phyloP scores from a whole-genome alignment of 352 stramenopile species.

The Phytophthora lateralis region DNA sequence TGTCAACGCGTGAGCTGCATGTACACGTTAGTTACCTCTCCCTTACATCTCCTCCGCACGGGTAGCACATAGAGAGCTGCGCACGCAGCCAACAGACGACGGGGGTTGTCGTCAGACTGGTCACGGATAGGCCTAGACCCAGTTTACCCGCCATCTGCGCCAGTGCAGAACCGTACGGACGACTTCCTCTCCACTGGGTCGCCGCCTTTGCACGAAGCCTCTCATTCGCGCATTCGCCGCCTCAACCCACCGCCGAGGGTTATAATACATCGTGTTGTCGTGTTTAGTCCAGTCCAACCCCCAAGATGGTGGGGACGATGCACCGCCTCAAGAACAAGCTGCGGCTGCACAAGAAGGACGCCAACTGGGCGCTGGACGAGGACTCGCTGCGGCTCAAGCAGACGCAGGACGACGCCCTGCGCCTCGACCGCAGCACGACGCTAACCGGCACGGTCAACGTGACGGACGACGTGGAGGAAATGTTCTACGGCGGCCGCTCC shows the following conservation, averaged over 20 bases:
- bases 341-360: slow-evolving; percentile 49
- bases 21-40: no score
- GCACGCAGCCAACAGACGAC: not conserved
- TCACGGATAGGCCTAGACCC: not conserved
- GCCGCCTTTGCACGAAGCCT: not conserved
- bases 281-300: no score
- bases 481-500: slow-evolving; percentile 54
- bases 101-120: not conserved
- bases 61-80: not conserved
- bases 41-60: not conserved
- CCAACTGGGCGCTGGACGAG: slow-evolving; percentile 37
- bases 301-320: slow-evolving; percentile 46
- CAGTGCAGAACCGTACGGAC: not conserved
- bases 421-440: slow-evolving; percentile 28
- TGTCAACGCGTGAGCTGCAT: no score
- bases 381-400: slow-evolving; percentile 55
- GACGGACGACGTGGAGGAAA: slow-evolving; percentile 74
- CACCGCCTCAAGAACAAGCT: slow-evolving; percentile 73
- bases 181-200: not conserved
- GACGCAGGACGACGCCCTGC: slow-evolving; percentile 39
- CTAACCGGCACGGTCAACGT: slow-evolving; percentile 43
- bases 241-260: not conserved
- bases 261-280: no score
- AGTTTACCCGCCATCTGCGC: not conserved
- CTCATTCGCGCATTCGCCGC: not conserved